Base-by-base conservation (phyloP, 108 stramenopile genomes). In the Conticribra guillardii region DNA sequence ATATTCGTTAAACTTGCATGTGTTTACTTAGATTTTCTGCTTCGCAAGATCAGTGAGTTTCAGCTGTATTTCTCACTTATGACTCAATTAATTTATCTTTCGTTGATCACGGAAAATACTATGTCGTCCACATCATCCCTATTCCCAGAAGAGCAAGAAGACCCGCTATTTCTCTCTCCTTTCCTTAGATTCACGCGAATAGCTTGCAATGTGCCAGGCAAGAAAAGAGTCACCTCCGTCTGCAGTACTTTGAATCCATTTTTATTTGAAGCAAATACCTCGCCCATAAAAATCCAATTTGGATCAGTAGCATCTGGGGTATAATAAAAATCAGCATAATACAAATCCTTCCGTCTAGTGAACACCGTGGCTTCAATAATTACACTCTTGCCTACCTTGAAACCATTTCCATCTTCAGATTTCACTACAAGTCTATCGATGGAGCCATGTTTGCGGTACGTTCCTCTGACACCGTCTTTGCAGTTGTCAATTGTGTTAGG, bases 211-310 rank as follows among this genome's bases (percentile, higher is more conserved):
- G 37, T 9, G 8, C 37, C 37, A 9, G 37, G 11, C 11, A 41
- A 41, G 11, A 41, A 41, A 11, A 41, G 37, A 11, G 5, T 41
- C 11, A 11, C 5, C 5, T 41, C 11, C 37, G 11, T 41, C 37
- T 5, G 5, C 11, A 41, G 11, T 9, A 41, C 37, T 41, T 41
- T 41, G 37, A 11, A 41, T 5, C 37, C 37, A 11, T 41, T 41
- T 11, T 5, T 9, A 41, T 11, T 11, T 11, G 37, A 41, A 41
- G 37, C 37, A 41, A 9, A 41, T 41, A 41, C 50, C 50, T 21
- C 50, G 4, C 34, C 23, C 4, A 59, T 59, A 16, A 59, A 59
- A 41, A 59, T 59, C 57, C 57, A 59, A 18, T 59, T 41, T 24
- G 24, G 23, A n/a, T 9, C 31, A 22, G 31, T 59, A 18, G 57